phyloP scores from a whole-genome alignment of 192 early-diverging fungal species.

The Chytriomyces hyalinus region DNA sequence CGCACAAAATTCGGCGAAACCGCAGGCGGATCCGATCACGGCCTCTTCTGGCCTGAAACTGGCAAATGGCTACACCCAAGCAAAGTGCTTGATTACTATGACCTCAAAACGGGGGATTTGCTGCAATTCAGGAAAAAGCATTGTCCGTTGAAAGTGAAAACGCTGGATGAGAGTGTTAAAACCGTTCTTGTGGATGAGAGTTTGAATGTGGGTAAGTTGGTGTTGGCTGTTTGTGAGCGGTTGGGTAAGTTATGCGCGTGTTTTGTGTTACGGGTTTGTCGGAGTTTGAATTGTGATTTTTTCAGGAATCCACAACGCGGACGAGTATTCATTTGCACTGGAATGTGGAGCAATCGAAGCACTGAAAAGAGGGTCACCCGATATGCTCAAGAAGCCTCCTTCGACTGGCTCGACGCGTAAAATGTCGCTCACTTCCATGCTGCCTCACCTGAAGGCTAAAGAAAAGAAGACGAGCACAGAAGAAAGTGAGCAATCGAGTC shows the following conservation, averaged over 20 bases:
- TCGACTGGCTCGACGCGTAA: no score
- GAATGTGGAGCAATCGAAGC: constrained; percentile 3
- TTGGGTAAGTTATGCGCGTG: constrained; percentile 45
- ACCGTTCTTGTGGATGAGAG: constrained; percentile 62
- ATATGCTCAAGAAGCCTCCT: no score
- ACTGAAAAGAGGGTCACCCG: no score
- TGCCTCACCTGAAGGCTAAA: neutral
- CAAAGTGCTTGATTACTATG: constrained; percentile 66
- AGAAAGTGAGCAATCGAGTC: neutral
- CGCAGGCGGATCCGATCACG: constrained; percentile 59
- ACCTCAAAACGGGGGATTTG: constrained; percentile 58
- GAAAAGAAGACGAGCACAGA: neutral
- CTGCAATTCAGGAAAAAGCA: constrained; percentile 68
- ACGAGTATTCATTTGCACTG: constrained; percentile 63
- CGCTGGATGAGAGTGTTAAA: constrained; percentile 60
- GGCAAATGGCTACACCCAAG: constrained; percentile 58
- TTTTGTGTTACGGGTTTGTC: neutral
- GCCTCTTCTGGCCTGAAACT: constrained; percentile 56
- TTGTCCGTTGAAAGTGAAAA: constrained; percentile 55
- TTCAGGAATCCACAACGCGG: constrained; percentile 56
- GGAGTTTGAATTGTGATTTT: neutral
- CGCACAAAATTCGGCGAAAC: constrained; percentile 58
- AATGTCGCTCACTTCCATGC: no score
- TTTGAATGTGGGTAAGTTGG: constrained; percentile 45
- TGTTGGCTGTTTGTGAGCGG: constrained; percentile 58